Evolutionary conservation across 2,329 filamentous ascomycete species (phyloP).

Genomic region (Chrysosporium queenslandicum): DNA sequence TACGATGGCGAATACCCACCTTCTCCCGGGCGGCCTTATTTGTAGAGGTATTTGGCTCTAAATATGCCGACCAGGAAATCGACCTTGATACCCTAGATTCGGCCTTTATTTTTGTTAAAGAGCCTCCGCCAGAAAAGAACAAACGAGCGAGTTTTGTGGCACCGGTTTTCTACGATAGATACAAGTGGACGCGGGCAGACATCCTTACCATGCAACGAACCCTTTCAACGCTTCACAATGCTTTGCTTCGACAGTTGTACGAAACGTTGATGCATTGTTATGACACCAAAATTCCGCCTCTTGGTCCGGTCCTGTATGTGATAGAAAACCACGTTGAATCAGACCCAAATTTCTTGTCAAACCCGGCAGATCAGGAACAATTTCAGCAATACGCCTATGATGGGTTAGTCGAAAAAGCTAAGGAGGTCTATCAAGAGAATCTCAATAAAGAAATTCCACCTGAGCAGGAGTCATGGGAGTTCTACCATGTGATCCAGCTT

Average conservation of each 20-base stretch:
- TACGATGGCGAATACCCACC: conserved; percentile 81
- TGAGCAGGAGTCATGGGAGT: conserved; percentile 75
- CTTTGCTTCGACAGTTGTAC: conserved; percentile 75
- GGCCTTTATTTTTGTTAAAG: conserved; percentile 73
- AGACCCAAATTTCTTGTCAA: conserved; percentile 65
- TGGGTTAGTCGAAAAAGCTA: conserved; percentile 62
- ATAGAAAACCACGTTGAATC: conserved; percentile 71
- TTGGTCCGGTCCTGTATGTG: conserved; percentile 69
- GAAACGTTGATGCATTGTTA: conserved; percentile 81
- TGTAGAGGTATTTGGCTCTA: conserved; percentile 73
- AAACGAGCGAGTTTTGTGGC: conserved; percentile 43
- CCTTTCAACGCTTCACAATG: conserved; percentile 65
- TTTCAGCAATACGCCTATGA: conserved; percentile 64
- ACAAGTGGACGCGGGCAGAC: conserved; percentile 61
- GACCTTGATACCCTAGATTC: conserved; percentile 70
- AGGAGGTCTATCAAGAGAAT: conserved; percentile 67
- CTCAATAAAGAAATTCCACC: conserved; percentile 72
- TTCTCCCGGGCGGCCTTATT: conserved; percentile 71
- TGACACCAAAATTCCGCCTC: conserved; percentile 72
- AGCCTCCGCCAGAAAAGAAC: conserved; percentile 52
- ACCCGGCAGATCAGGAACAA: conserved; percentile 57
- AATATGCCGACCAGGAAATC: conserved; percentile 76
- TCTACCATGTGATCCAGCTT: conserved; percentile 79
- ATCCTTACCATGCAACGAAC: conserved; percentile 63
- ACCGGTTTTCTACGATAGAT: conserved; percentile 46